Percentiles rank a stretch among this genome's conserved stretches.
phyloP scores from a whole-genome alignment of 192 early-diverging fungal genomes.

The Backusella liffmaniae region DNA sequence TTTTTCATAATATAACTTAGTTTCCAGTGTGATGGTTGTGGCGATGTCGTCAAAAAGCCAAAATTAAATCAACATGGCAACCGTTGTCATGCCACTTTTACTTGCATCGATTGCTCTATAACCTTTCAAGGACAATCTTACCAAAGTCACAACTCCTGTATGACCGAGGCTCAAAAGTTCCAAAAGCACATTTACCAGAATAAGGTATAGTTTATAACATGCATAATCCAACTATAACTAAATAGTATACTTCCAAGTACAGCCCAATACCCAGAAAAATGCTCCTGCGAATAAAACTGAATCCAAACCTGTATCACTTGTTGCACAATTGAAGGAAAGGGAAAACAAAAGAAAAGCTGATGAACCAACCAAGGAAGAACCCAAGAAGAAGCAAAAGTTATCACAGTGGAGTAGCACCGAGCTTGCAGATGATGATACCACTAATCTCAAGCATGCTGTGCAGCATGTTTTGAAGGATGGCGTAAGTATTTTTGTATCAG shows the following conservation, averaged over 20 bases:
- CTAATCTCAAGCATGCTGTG: constrained; percentile 1
- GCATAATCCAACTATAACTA: neutral
- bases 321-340: constrained; percentile 44
- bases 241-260: neutral
- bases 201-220: constrained; percentile 43
- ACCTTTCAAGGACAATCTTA: constrained; percentile 81
- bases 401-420: constrained; percentile 29
- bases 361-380: constrained; percentile 29
- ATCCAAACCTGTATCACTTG: constrained; percentile 32
- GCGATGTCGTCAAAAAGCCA: constrained; percentile 91
- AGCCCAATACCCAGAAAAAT: constrained; percentile 11
- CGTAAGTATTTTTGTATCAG: neutral
- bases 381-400: constrained; percentile 30
- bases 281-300: constrained; percentile 10
- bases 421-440: neutral
- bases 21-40: constrained; percentile 65
- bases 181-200: constrained; percentile 83
- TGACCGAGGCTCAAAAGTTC: constrained; percentile 94
- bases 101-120: constrained; percentile 88
- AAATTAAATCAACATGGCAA: constrained; percentile 83
- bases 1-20: neutral
- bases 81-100: constrained; percentile 86
- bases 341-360: constrained; percentile 28
- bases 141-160: constrained; percentile 84
- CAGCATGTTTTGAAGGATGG: constrained; percentile 10